A percentile compares a stretch with the other conserved stretches of the same genome.
Conservation (phyloP, 306 rosid species). For the Pterocarpus santalinus region DNA sequence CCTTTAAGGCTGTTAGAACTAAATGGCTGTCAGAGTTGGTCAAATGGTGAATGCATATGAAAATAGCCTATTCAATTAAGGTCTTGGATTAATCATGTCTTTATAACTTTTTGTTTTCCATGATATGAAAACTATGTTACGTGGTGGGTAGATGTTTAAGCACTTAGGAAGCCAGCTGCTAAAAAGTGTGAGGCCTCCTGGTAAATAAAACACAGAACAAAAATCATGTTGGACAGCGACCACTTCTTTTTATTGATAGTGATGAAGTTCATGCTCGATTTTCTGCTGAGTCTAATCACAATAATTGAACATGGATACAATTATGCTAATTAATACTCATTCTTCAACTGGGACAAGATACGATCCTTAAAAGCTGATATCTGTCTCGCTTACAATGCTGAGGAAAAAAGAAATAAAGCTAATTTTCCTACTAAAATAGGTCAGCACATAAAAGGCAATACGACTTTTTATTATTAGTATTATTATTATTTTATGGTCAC, state of each 20-base stretch:
- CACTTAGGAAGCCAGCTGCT: constrained; percentile 12
- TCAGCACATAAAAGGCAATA: too few species aligned
- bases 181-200: neutral
- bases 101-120: too few species aligned
- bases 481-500: too few species aligned
- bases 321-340: neutral
- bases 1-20: neutral
- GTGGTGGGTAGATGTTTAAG: constrained; percentile 5
- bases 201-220: neutral
- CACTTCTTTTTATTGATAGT: constrained; percentile 1
- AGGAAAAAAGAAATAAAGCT: too few species aligned
- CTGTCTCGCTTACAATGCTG: neutral
- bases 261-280: neutral
- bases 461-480: too few species aligned
- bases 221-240: neutral
- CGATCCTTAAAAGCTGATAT: neutral
- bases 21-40: neutral
- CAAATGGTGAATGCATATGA: constrained; percentile 13
- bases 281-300: neutral
- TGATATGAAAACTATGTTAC: neutral
- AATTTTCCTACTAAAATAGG: too few species aligned
- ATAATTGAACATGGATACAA: neutral
- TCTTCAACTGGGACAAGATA: neutral
- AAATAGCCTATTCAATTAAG: neutral
- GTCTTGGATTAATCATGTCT: neutral